Percentiles rank a stretch among this genome's conserved stretches.
These are phyloP conservation scores for Syzygium syzygioides DNA, from an alignment of 441 rosid genomes.

Conservation along the genomic window DNA sequence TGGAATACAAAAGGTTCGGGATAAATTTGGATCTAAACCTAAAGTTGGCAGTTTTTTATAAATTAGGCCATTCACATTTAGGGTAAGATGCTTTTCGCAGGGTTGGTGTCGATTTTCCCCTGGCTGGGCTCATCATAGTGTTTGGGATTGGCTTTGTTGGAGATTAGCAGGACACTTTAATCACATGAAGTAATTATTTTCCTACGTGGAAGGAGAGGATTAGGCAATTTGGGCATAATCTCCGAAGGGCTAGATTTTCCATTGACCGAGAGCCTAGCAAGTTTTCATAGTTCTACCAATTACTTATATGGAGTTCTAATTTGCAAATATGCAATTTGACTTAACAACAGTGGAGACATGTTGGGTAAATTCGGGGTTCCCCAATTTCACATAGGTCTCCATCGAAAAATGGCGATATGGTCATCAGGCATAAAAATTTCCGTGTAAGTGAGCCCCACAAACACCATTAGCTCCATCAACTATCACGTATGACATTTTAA, in stretches of 20 bases:
- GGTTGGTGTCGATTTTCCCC: neutral
- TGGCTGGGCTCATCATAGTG: neutral
- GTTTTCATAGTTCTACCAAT: neutral
- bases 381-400: neutral
- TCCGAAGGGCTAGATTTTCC: neutral
- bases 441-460: fast-evolving
- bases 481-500: neutral
- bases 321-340: neutral
- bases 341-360: neutral
- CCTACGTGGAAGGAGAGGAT: neutral
- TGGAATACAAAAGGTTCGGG: too few relatives aligned
- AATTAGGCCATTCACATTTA: too few relatives aligned
- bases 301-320: neutral
- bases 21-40: too few relatives aligned
- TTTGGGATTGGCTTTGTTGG: neutral
- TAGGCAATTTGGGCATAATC: neutral
- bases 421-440: neutral
- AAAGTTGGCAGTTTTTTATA: too few relatives aligned
- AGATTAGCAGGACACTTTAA: neutral
- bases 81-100: neutral
- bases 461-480: neutral
- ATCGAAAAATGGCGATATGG: neutral
- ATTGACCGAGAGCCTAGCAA: neutral
- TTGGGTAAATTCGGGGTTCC: neutral
- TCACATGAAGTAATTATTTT: neutral